phyloP scores from a whole-genome alignment of 2,329 filamentous ascomycete genomes.

The Leptographium wingfieldii region DNA sequence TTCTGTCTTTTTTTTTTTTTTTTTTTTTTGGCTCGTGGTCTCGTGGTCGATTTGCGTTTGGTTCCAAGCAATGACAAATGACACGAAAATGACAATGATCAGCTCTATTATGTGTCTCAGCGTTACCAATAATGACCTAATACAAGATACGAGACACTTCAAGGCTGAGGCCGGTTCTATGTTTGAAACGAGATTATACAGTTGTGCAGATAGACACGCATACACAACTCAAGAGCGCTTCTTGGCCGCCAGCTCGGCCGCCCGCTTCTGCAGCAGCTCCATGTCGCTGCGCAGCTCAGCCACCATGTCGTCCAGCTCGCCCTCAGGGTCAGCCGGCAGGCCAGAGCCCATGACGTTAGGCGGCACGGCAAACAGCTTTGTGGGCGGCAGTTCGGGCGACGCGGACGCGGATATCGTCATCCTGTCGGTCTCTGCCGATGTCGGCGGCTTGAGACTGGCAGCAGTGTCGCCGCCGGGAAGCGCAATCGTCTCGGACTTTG shows the following conservation, averaged over 20 bases:
- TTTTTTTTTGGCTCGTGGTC: neutral
- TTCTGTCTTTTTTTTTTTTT: neutral
- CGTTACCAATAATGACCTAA: neutral
- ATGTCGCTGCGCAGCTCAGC: slow-evolving; percentile 64
- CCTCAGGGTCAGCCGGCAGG: slow-evolving; percentile 61
- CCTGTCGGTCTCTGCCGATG: neutral
- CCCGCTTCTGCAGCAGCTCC: slow-evolving; percentile 34
- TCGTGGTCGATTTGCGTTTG: neutral
- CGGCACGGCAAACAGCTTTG: slow-evolving; percentile 3
- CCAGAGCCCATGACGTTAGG: slow-evolving; percentile 29
- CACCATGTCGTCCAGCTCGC: slow-evolving; percentile 67
- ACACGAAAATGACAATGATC: neutral
- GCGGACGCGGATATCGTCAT: neutral
- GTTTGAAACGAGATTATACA: neutral
- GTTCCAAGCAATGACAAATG: neutral
- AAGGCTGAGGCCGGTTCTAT: neutral
- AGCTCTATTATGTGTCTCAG: neutral
- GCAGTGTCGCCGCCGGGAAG: neutral
- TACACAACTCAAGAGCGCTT: neutral
- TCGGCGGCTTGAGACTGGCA: neutral
- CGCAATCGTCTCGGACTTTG: slow-evolving; percentile 1
- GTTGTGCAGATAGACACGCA: neutral
- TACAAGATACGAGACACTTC: neutral
- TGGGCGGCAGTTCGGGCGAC: slow-evolving; percentile 8
- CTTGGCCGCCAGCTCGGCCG: neutral